These are phyloP conservation scores for Picea sitchensis DNA, from an alignment of 75 land plant genomes.

Conservation along the genomic window DNA sequence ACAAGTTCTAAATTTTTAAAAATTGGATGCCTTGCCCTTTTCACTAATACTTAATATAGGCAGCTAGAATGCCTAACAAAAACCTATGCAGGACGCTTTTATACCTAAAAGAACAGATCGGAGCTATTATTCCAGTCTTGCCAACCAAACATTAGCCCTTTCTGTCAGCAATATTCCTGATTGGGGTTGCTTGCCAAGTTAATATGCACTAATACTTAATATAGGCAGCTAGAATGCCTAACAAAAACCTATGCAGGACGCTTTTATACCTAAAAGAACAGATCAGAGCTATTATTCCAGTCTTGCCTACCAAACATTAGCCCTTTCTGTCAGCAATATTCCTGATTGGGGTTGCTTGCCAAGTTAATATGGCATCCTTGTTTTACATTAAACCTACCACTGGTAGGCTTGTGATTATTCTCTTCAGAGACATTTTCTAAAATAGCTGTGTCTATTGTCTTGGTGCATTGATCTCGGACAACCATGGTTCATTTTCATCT, in stretches of 20 bases:
- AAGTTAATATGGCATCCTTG: background rate
- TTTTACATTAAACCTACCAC: background rate
- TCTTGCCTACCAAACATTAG: background rate
- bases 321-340: background rate
- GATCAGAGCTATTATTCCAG: background rate
- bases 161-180: background rate
- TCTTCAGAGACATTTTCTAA: background rate
- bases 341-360: background rate
- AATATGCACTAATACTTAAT: background rate
- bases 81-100: too few relatives aligned
- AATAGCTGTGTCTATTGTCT: background rate
- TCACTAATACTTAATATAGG: background rate
- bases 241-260: too few relatives aligned
- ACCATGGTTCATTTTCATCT: background rate
- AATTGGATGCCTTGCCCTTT: background rate
- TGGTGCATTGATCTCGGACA: too few relatives aligned
- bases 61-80: background rate
- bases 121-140: background rate
- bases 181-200: background rate
- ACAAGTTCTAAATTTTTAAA: too few relatives aligned
- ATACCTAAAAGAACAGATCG: background rate
- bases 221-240: background rate
- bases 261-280: too few relatives aligned
- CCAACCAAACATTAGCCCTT: background rate
- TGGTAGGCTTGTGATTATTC: background rate